phyloP scores from a whole-genome alignment of 352 stramenopile genomes.

The Phytophthora pini region DNA sequence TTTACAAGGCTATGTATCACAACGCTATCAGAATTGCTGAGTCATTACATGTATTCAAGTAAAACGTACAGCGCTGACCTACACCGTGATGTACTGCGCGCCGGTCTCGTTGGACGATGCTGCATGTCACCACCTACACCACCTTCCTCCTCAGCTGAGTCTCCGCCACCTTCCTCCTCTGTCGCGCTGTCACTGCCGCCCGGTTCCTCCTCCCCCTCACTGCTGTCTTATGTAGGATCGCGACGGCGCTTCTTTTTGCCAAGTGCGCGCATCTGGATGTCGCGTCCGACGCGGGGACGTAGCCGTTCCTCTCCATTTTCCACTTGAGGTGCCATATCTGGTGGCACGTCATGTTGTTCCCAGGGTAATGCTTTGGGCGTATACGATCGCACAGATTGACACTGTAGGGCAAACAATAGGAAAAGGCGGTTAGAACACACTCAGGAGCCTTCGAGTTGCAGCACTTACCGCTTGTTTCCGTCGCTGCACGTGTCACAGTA shows the following conservation, averaged over 20 bases:
- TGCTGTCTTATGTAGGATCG: not conserved
- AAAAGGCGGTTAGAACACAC: not conserved
- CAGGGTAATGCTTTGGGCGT: not conserved
- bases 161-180: too few species aligned
- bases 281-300: not conserved
- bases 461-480: conserved; percentile 2
- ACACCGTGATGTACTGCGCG: too few species aligned
- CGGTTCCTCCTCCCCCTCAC: too few species aligned
- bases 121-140: too few species aligned
- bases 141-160: too few species aligned
- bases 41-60: too few species aligned
- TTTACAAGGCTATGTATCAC: too few species aligned
- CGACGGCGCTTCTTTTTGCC: conserved; percentile 12
- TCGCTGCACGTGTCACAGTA: conserved; percentile 2
- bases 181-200: too few species aligned
- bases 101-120: too few species aligned
- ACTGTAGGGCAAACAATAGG: not conserved
- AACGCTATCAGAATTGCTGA: too few species aligned
- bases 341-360: conserved; percentile 22
- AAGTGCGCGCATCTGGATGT: conserved; percentile 17
- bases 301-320: conserved; percentile 8
- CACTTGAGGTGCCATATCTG: conserved; percentile 13
- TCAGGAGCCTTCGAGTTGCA: not conserved
- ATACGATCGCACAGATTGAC: conserved; percentile 10
- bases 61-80: too few species aligned